phyloP scores from a whole-genome alignment of 345 rosid genomes.

The Linum trigynum region DNA sequence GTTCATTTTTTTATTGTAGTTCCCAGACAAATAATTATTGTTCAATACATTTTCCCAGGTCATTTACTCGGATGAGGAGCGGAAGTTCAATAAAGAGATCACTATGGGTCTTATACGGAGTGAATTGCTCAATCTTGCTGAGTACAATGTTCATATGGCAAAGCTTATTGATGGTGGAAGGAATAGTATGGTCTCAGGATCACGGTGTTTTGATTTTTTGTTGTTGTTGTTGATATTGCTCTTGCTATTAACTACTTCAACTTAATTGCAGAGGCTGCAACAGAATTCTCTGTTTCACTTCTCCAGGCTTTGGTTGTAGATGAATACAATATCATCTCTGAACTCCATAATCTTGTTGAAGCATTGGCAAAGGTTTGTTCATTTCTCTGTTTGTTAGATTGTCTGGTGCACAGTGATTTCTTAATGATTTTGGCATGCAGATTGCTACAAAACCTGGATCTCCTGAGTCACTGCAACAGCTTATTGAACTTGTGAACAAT shows the following conservation, averaged over 20 bases:
- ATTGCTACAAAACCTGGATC: conserved; percentile 81
- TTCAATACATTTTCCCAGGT: conserved; percentile 32
- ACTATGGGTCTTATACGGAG: conserved; percentile 72
- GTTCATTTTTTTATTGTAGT: background rate
- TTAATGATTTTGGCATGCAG: conserved; percentile 32
- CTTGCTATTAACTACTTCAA: conserved; percentile 4
- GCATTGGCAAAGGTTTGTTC: conserved; percentile 69
- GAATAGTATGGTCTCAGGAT: conserved; percentile 50
- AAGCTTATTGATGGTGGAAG: conserved; percentile 93
- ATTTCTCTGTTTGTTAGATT: conserved; percentile 2
- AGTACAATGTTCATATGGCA: conserved; percentile 89
- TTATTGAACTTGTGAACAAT: conserved; percentile 70
- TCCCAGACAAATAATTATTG: background rate
- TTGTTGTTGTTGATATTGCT: background rate
- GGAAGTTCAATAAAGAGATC: conserved; percentile 85
- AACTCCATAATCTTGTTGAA: conserved; percentile 89
- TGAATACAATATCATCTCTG: conserved; percentile 85
- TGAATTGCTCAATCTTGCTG: conserved; percentile 87
- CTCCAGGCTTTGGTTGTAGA: conserved; percentile 70
- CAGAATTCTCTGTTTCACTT: conserved; percentile 73
- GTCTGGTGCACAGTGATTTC: background rate
- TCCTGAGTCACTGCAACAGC: conserved; percentile 63
- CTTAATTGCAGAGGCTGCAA: conserved; percentile 65
- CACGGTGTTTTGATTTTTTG: background rate
- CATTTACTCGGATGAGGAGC: conserved; percentile 87